These are phyloP conservation scores for Cyclotella baltica DNA, from an alignment of 108 stramenopile genomes.

Conservation along the genomic window DNA sequence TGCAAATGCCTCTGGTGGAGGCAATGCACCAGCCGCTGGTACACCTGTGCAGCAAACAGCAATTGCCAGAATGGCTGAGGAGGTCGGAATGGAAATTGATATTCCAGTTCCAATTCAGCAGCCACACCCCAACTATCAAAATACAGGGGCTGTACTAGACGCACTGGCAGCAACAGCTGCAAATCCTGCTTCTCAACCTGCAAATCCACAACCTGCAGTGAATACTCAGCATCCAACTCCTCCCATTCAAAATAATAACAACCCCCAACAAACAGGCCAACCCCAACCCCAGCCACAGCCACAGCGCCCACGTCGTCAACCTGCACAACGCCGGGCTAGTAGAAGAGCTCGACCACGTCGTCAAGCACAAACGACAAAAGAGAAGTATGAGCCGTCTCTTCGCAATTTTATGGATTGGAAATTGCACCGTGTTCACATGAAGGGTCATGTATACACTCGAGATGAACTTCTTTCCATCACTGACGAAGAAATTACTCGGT, in stretches of 20 bases:
- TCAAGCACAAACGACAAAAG: neutral
- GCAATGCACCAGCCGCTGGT: no score
- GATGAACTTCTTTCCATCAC: conserved; percentile 1
- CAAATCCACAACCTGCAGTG: neutral
- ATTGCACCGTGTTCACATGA: conserved; percentile 4
- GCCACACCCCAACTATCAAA: neutral
- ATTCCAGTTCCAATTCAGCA: neutral
- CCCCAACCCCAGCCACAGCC: neutral
- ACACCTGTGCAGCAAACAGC: no score
- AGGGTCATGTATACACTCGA: neutral
- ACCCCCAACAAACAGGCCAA: neutral
- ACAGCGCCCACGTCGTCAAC: neutral
- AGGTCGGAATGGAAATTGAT: neutral
- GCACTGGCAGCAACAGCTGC: neutral
- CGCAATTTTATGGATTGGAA: conserved; percentile 1
- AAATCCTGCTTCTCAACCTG: no score
- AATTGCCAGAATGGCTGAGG: neutral
- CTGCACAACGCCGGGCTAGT: neutral
- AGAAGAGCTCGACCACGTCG: neutral
- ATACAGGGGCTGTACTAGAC: neutral
- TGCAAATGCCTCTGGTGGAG: no score
- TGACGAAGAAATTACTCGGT: neutral
- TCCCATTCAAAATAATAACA: neutral
- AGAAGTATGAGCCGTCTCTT: neutral
- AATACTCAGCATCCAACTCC: neutral